Conservation (phyloP, 2,329 filamentous ascomycete genomes). For the Mollisia scopiformis region DNA sequence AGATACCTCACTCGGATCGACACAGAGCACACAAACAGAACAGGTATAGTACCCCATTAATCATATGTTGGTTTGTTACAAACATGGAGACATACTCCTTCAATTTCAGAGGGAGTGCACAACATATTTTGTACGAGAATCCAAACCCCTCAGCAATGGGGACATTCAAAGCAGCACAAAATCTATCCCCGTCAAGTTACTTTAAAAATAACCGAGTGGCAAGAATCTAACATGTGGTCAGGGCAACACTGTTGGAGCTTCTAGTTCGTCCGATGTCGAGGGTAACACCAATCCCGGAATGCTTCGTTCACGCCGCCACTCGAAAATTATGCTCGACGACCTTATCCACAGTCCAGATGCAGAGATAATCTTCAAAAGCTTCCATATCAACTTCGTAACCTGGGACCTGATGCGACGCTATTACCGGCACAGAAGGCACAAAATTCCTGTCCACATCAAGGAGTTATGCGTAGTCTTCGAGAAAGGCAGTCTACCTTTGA, state of each 20-base stretch:
- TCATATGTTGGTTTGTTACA: no score
- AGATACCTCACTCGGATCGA: neutral
- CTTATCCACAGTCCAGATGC: neutral
- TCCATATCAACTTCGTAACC: neutral
- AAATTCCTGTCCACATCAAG: neutral
- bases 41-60: no score
- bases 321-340: slow-evolving; percentile 2
- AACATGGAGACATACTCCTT: no score
- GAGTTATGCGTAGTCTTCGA: neutral
- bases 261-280: no score
- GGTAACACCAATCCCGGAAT: neutral
- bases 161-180: no score
- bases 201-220: no score
- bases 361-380: neutral
- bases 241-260: no score
- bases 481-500: neutral
- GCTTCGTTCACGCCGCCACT: neutral
- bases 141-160: no score
- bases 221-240: no score
- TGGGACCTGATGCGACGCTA: neutral
- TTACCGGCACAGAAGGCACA: neutral
- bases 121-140: no score
- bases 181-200: no score
- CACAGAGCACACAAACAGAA: neutral
- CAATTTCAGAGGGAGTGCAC: no score